A percentile compares a stretch with the other conserved stretches of the same genome.
phyloP scores from a whole-genome alignment of 2,329 filamentous ascomycete species.

The Sclerotinia trifoliorum region DNA sequence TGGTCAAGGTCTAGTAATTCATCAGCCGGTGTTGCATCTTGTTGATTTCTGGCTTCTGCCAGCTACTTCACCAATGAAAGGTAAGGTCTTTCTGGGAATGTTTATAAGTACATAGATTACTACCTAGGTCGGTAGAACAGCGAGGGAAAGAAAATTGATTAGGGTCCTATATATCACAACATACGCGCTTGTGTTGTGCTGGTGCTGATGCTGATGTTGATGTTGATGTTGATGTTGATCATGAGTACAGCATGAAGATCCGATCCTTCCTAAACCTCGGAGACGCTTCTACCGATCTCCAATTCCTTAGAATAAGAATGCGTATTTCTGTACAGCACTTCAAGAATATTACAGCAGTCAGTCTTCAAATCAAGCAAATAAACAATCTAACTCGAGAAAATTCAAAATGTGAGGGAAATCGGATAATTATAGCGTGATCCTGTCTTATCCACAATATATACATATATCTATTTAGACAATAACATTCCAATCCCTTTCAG shows the following conservation, averaged over 20 bases:
- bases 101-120: too few relatives aligned
- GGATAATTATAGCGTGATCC: neutral
- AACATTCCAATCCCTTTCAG: neutral
- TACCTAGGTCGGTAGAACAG: too few relatives aligned
- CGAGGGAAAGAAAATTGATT: too few relatives aligned
- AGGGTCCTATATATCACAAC: too few relatives aligned
- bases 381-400: too few relatives aligned
- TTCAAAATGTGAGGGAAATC: neutral
- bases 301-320: neutral
- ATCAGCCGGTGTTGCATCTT: constrained; percentile 4
- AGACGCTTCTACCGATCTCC: neutral
- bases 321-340: too few relatives aligned
- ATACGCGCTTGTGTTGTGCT: too few relatives aligned
- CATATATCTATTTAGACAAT: neutral
- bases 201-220: too few relatives aligned
- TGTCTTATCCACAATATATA: neutral
- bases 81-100: too few relatives aligned
- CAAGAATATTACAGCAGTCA: too few relatives aligned
- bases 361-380: too few relatives aligned
- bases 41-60: neutral
- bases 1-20: neutral
- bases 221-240: neutral
- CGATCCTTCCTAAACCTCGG: neutral
- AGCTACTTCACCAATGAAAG: neutral
- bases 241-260: neutral